Conservation (phyloP, 108 stramenopile genomes). For the Cyclostephanos invisitatus region DNA sequence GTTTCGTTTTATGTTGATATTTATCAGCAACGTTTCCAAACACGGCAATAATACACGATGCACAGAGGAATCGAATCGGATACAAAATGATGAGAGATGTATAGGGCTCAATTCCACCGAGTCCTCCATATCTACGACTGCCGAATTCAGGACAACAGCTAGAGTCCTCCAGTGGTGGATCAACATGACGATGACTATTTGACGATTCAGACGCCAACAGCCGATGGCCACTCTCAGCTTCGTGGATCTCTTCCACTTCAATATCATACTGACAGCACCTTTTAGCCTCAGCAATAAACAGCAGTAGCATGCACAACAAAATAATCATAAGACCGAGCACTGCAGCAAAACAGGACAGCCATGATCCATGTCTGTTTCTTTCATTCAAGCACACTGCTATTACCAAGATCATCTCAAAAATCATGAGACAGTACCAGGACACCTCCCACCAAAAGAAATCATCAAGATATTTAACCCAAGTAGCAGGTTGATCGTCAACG, state of each 20-base stretch:
- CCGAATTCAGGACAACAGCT: constrained; percentile 62
- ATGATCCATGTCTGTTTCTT: constrained; percentile 7
- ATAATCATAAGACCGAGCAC: constrained; percentile 58
- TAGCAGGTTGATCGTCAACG: constrained; percentile 7
- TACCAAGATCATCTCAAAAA: constrained; percentile 42
- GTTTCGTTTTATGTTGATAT: no score
- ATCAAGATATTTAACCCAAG: constrained; percentile 13
- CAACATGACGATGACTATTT: neutral
- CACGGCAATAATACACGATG: constrained; percentile 22
- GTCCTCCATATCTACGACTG: constrained; percentile 60
- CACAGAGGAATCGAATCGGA: constrained; percentile 60
- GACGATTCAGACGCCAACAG: constrained; percentile 4
- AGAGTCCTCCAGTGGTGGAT: neutral
- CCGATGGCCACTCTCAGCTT: neutral
- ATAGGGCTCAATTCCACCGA: constrained; percentile 79
- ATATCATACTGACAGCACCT: constrained; percentile 57
- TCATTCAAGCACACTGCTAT: constrained; percentile 18
- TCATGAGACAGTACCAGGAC: constrained; percentile 44
- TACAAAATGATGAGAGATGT: constrained; percentile 70
- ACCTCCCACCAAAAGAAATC: constrained; percentile 65
- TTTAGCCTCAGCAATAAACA: constrained; percentile 65
- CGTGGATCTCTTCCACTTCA: neutral
- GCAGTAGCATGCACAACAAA: constrained; percentile 49
- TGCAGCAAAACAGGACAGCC: constrained; percentile 35
- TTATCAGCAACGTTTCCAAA: constrained; percentile 18